These are phyloP conservation scores for Aspergillus sp. DNA, from an alignment of 2,329 filamentous ascomycete species.

Conservation along the genomic window DNA sequence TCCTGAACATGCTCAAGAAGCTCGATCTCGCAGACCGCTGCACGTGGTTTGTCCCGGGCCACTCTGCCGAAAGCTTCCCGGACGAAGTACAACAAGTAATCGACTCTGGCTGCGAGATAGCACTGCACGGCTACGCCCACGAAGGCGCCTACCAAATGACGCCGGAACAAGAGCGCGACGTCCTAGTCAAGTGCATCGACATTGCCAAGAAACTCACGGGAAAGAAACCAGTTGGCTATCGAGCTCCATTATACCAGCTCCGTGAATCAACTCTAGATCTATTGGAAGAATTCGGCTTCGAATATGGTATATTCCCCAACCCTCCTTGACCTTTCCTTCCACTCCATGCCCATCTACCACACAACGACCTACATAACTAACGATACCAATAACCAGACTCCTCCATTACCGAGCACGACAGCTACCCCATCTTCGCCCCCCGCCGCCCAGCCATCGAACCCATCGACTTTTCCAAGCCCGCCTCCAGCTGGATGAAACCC, in stretches of 20 bases:
- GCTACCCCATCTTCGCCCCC: constrained; percentile 45
- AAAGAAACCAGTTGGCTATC: constrained; percentile 60
- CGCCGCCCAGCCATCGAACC: constrained; percentile 37
- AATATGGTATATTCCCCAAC: constrained; percentile 37
- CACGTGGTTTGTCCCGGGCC: constrained; percentile 64
- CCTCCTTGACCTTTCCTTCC: too few species aligned
- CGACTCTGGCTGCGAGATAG: constrained; percentile 57
- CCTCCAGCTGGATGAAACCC: constrained; percentile 50
- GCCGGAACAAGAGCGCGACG: constrained; percentile 70
- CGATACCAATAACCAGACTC: constrained; percentile 31
- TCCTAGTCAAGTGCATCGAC: constrained; percentile 72
- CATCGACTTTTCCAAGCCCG: constrained; percentile 47
- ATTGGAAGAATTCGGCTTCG: constrained; percentile 44
- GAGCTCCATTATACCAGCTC: constrained; percentile 43
- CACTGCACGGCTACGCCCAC: constrained; percentile 63
- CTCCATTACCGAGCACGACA: constrained; percentile 47
- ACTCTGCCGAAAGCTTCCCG: constrained; percentile 61
- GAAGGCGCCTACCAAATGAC: constrained; percentile 72
- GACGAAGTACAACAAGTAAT: constrained; percentile 53
- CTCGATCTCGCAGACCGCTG: constrained; percentile 54
- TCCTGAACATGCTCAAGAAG: constrained; percentile 57
- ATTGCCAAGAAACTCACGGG: constrained; percentile 71
- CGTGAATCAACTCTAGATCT: constrained; percentile 44
- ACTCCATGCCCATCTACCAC: neutral
- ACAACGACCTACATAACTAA: neutral